Base-by-base conservation (phyloP, 805 yeast genomes). In the Saccharomycopsis sp. region DNA sequence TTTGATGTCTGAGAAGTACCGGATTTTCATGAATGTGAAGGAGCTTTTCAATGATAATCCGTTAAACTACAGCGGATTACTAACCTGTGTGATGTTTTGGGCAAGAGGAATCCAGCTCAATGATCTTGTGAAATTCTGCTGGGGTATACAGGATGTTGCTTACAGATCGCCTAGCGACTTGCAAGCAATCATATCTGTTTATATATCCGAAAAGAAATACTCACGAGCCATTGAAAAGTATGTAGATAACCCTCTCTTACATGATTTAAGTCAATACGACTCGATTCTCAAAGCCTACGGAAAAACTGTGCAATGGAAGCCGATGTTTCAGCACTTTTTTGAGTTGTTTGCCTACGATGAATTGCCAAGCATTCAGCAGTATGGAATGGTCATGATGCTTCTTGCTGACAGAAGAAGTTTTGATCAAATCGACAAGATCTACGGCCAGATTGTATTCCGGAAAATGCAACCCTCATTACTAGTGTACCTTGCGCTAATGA, bases 1-100 rank as follows among this genome's bases (percentile, higher is more conserved):
- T 12, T 17, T 17, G 7, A 44, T 44, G 49, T n/a, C 19, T 5
- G 49, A 44, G 22, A n/a, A 19, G 12, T 44, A 17, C 8, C 22
- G 22, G 22, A 44, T 44, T 44, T 44, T 44, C 49, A 44, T 5
- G 19, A 44, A 44, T 3, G 22, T 19, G 9, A 44, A 44, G 12
- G 49, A 44, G 8, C 22, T 44, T 7, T 19, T 44, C 22, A 12
- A 7, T 5, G 49, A 19, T 12, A 17, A n/a, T 44, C 49, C 19
- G 12, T 44, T 44, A 17, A 44, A 44, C 12, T 44, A 44, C 22
- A 44, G 49, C 22, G 49, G 22, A 17, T 44, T 44, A 17, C 7
- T 44, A n/a, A 44, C 49, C 20, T 44, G 49, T 44, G 49, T 44
- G 22, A 44, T 44, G 49, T 44, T 12, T 44, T 44, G 49, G 49